Conservation (phyloP, 306 rosid species). For the Arachis stenosperma region DNA sequence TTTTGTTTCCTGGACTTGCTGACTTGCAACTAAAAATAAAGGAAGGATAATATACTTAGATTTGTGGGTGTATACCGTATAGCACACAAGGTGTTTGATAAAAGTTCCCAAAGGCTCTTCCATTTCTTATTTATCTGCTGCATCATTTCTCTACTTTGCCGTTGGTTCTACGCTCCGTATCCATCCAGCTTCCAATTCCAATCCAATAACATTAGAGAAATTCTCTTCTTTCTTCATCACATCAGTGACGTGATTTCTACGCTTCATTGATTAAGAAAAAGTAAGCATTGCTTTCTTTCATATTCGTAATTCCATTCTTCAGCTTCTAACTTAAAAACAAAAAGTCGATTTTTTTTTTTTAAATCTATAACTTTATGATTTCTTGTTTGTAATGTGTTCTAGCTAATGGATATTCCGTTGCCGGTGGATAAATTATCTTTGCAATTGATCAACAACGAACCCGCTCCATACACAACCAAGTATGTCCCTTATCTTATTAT, state of each 20-base stretch:
- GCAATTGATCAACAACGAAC: conserved; percentile 40
- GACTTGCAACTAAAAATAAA: too few species aligned
- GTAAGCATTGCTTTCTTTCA: too few species aligned
- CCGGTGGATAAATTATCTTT: conserved; percentile 59
- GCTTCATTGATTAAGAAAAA: background rate
- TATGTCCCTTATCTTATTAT: conserved; percentile 34
- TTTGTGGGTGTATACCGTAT: too few species aligned
- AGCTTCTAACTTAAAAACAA: background rate
- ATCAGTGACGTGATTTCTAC: too few species aligned
- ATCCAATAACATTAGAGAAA: too few species aligned
- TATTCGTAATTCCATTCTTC: too few species aligned
- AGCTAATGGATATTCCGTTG: conserved; percentile 62
- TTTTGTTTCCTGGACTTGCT: too few species aligned
- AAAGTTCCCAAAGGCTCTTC: background rate
- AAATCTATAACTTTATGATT: background rate
- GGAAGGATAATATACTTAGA: too few species aligned
- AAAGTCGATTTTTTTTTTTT: too few species aligned
- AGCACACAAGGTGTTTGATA: background rate
- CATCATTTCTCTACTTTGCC: background rate
- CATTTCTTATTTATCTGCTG: background rate
- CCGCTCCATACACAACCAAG: conserved; percentile 42
- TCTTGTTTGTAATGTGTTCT: conserved; percentile 10
- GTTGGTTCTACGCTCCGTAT: background rate
- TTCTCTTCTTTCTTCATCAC: too few species aligned
- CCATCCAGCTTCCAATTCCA: background rate